Conservation (phyloP, 192 early-diverging fungal species). For the Umbelopsis isabellina region DNA sequence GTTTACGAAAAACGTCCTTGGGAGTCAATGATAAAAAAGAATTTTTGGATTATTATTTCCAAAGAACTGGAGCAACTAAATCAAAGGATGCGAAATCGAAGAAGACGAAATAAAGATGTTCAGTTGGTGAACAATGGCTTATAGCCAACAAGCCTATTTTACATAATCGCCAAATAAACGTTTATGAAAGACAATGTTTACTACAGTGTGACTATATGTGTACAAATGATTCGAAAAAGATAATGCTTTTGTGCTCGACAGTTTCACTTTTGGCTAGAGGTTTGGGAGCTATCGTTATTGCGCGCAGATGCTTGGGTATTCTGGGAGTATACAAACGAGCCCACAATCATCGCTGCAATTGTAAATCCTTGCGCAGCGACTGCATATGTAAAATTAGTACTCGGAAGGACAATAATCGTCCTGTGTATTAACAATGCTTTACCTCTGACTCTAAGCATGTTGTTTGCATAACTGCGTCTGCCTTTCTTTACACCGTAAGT, state of each 20-base stretch:
- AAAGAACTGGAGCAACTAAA: background rate
- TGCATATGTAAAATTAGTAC: background rate
- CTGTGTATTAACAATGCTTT: background rate
- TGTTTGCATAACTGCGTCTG: constrained; percentile 23
- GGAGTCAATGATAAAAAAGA: constrained; percentile 71
- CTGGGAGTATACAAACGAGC: constrained; percentile 5
- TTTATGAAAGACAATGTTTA: background rate
- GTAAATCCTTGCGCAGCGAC: constrained; percentile 17
- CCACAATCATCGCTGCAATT: constrained; percentile 8
- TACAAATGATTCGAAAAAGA: background rate
- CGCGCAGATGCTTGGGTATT: constrained; percentile 4
- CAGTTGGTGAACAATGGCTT: background rate
- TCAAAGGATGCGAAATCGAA: background rate
- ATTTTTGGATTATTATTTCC: constrained; percentile 71
- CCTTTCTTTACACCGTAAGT: constrained; percentile 19
- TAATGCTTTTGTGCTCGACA: background rate
- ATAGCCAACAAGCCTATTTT: too few relatives aligned
- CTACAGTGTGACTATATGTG: background rate
- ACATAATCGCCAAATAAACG: too few relatives aligned
- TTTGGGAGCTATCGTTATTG: too few relatives aligned
- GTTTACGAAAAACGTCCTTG: constrained; percentile 68
- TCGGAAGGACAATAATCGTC: too few relatives aligned
- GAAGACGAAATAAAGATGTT: background rate
- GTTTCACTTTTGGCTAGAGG: too few relatives aligned
- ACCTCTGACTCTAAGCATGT: constrained; percentile 25